Evolutionary conservation across 495 filamentous ascomycete genomes (phyloP).

Genomic region (Neurospora sp.): DNA sequence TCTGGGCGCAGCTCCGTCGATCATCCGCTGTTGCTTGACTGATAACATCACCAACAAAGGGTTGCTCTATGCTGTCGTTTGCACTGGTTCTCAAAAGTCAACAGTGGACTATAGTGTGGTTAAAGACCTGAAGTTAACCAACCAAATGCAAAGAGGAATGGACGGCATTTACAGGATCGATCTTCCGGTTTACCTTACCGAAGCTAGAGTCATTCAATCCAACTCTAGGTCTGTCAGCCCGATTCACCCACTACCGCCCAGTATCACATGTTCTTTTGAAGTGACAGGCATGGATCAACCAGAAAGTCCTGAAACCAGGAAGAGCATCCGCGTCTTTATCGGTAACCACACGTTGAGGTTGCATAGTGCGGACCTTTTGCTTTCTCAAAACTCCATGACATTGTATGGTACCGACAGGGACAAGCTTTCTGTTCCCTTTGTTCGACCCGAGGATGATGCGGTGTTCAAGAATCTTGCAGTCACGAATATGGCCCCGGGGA

Average conservation of each 20-base stretch:
- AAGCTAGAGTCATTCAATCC: constrained; percentile 71
- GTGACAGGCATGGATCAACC: constrained; percentile 47
- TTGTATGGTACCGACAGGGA: constrained; percentile 79
- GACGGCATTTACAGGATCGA: constrained; percentile 58
- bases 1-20: constrained; percentile 77
- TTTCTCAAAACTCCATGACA: constrained; percentile 81
- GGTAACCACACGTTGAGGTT: constrained; percentile 80
- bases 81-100: constrained; percentile 84
- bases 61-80: constrained; percentile 83
- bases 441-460: constrained; percentile 80
- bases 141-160: constrained; percentile 51
- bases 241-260: constrained; percentile 61
- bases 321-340: constrained; percentile 65
- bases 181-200: constrained; percentile 76
- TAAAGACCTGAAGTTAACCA: constrained; percentile 56
- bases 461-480: constrained; percentile 69
- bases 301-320: constrained; percentile 36
- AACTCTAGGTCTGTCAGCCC: constrained; percentile 66
- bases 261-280: constrained; percentile 65
- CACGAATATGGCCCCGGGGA: constrained; percentile 36
- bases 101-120: constrained; percentile 63
- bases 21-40: constrained; percentile 92
- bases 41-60: constrained; percentile 76
- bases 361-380: constrained; percentile 82
- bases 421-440: constrained; percentile 86